Conservation (phyloP, 345 rosid genomes). For the Salix caprea region DNA sequence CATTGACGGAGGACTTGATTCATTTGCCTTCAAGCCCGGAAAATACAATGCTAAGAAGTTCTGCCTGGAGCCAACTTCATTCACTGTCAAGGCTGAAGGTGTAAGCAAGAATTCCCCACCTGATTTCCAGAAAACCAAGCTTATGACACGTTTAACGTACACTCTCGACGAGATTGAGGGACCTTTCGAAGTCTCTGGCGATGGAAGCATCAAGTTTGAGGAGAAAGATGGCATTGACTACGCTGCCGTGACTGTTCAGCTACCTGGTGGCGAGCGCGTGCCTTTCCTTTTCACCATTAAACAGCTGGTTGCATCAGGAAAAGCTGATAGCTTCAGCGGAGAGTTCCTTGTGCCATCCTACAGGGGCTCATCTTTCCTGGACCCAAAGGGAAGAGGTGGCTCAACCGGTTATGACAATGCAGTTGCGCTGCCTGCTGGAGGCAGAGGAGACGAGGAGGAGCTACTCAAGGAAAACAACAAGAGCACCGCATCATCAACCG, state of each 20-base stretch:
- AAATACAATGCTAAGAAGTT: constrained; percentile 80
- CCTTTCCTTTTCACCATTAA: constrained; percentile 89
- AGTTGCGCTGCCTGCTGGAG: constrained; percentile 88
- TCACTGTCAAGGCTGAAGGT: constrained; percentile 89
- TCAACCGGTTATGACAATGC: constrained; percentile 89
- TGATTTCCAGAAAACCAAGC: constrained; percentile 90
- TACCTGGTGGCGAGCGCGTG: constrained; percentile 83
- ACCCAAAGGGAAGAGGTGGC: constrained; percentile 91
- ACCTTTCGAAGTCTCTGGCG: constrained; percentile 73
- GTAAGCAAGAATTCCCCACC: constrained; percentile 79
- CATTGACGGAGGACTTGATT: constrained; percentile 68
- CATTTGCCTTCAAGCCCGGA: constrained; percentile 74
- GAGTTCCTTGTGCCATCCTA: constrained; percentile 74
- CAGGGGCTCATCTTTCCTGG: constrained; percentile 82
- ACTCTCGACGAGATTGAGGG: constrained; percentile 96
- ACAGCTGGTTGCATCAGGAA: constrained; percentile 75
- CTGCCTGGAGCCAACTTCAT: constrained; percentile 94
- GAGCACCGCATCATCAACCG: constrained; percentile 58
- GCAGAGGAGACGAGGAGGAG: constrained; percentile 96
- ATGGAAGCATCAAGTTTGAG: constrained; percentile 60
- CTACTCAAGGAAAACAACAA: constrained; percentile 75
- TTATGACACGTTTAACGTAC: constrained; percentile 96
- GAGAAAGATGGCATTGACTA: constrained; percentile 89
- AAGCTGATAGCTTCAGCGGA: constrained; percentile 68
- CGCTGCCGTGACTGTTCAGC: constrained; percentile 82